Base-by-base conservation (phyloP, 2,329 filamentous ascomycete genomes). In the Ophiostoma piceae region DNA sequence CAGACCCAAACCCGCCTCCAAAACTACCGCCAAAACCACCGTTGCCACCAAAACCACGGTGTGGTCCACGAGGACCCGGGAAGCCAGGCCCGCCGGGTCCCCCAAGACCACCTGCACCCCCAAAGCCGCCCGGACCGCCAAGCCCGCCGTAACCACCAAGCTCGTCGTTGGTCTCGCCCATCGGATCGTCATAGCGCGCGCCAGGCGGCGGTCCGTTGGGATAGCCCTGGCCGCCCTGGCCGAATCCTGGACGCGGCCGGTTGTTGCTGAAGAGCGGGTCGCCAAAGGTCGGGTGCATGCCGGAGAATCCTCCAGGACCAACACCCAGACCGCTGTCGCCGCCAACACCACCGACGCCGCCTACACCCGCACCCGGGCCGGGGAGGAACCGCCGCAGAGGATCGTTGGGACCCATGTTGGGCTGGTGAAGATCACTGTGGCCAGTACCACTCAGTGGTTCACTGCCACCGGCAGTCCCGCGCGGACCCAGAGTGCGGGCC, bases 241-340 rank as follows among this genome's bases (percentile, higher is more conserved):
- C 84, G 7, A 65, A 22, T 1, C 57, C 57, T 16, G 57, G 57
- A 16, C 32, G 32, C 35, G 62, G 62, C 35, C 81, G 81, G 11
- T 78, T 79, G 0, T 89, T 90, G 6, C 84, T 85, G 77, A 97
- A 97, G 66, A 97, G 79, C 7, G 92, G 92, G 76, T 98, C 94
- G 75, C 97, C 92, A 77, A 97, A 95, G 0, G 94, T 96, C 0
- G 95, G 95, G 79, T 97, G 92, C 95, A 99, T 99, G 0, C 95
- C 95, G 14, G 90, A 88, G 12, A 85, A 75, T 2, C 75, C 85
- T 26, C 88, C 70, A 39, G 67, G 62, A 16, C 87, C 86, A 0
- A 71, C 66, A 4, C 93, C 65, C 8, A 66, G 65, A 8, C 65
- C 65, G 39, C 65, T 43, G 65, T 43, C 65, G n/a, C 64, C 93